Percentiles rank a stretch among this genome's conserved stretches.
Conservation (phyloP, 768 basidiomycete species). For the Tricholomella constricta region DNA sequence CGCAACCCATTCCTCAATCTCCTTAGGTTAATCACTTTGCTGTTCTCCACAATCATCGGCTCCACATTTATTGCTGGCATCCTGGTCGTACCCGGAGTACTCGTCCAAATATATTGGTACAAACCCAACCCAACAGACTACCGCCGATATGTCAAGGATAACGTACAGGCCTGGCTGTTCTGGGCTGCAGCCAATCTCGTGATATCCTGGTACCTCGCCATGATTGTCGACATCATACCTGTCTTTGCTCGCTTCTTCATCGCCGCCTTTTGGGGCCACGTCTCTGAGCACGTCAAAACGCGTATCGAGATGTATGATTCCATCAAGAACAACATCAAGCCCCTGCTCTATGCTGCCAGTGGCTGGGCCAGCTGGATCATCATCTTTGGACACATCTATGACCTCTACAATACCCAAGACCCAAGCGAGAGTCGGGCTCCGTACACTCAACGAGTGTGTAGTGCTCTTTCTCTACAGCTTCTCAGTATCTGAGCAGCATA, state of each 20-base stretch:
- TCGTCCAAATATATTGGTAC: constrained; percentile 74
- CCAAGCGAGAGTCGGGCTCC: constrained; percentile 48
- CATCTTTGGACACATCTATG: constrained; percentile 67
- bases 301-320: constrained; percentile 70
- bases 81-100: constrained; percentile 60
- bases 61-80: constrained; percentile 66
- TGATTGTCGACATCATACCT: constrained; percentile 71
- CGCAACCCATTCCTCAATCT: constrained; percentile 2
- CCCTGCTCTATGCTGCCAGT: constrained; percentile 70
- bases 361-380: constrained; percentile 77
- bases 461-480: not conserved
- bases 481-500: not conserved
- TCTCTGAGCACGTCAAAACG: constrained; percentile 67
- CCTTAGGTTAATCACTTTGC: constrained; percentile 54
- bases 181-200: constrained; percentile 80
- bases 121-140: constrained; percentile 55
- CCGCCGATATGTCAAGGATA: constrained; percentile 62
- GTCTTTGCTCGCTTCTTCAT: constrained; percentile 53
- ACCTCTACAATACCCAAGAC: constrained; percentile 47
- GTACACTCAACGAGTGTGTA: constrained; percentile 59
- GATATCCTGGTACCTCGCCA: constrained; percentile 78
- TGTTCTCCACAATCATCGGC: constrained; percentile 75
- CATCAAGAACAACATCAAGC: constrained; percentile 70
- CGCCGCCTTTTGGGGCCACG: constrained; percentile 69
- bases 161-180: constrained; percentile 76